phyloP scores from a whole-genome alignment of 2,329 filamentous ascomycete genomes.

The Fusarium euwallaceae region DNA sequence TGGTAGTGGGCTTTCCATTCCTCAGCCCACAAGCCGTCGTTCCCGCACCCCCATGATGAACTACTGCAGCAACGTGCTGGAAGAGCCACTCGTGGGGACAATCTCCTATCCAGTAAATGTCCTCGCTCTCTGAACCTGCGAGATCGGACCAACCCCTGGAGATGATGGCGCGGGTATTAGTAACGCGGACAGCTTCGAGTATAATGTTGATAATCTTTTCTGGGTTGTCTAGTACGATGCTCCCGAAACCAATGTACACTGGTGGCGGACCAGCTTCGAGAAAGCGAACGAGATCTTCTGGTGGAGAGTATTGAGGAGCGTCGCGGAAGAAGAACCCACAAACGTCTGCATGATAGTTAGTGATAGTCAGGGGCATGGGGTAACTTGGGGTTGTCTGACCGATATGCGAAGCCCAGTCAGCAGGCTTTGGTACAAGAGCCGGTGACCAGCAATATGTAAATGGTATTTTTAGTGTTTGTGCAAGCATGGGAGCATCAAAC shows the following conservation, averaged over 20 bases:
- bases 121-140: conserved; percentile 68
- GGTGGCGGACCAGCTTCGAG: conserved; percentile 68
- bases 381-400: conserved; percentile 49
- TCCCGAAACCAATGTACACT: conserved; percentile 80
- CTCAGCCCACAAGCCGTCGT: conserved; percentile 77
- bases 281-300: conserved; percentile 66
- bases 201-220: conserved; percentile 75
- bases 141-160: conserved; percentile 80
- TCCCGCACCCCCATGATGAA: conserved; percentile 80
- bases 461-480: conserved; percentile 76
- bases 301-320: conserved; percentile 66
- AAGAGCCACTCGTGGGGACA: conserved; percentile 82
- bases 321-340: conserved; percentile 76
- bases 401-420: conserved; percentile 74
- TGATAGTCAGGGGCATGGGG: neutral
- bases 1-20: conserved; percentile 75
- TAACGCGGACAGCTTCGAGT: conserved; percentile 71
- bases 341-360: conserved; percentile 46
- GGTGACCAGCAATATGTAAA: conserved; percentile 86
- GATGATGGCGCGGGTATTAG: conserved; percentile 75
- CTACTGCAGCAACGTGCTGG: conserved; percentile 70
- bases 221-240: conserved; percentile 78
- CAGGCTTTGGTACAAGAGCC: conserved; percentile 73
- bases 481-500: conserved; percentile 78
- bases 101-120: conserved; percentile 76